phyloP scores from a whole-genome alignment of 768 basidiomycete species.

The Pisolithus marmoratus region DNA sequence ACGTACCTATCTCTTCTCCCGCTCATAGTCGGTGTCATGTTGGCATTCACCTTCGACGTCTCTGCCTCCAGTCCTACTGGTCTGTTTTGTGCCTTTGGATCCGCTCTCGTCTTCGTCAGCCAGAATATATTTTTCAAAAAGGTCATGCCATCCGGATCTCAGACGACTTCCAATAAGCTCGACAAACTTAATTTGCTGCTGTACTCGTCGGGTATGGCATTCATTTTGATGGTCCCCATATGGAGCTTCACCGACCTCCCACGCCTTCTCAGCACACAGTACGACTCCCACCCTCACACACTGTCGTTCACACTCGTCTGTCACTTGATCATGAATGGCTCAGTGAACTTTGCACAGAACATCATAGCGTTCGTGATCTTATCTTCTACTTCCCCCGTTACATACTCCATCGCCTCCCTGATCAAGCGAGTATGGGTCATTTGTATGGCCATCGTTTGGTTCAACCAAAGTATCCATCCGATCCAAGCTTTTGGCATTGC shows the following conservation, averaged over 20 bases:
- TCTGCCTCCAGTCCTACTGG: conserved; percentile 83
- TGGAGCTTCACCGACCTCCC: conserved; percentile 90
- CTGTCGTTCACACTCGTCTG: conserved; percentile 61
- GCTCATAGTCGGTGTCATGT: conserved; percentile 93
- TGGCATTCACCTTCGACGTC: conserved; percentile 91
- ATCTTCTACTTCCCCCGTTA: conserved; percentile 93
- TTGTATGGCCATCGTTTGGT: conserved; percentile 97
- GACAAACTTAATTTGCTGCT: conserved; percentile 96
- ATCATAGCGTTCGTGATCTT: conserved; percentile 97
- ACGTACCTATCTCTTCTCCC: conserved; percentile 95
- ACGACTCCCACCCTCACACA: conserved; percentile 41
- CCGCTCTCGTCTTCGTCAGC: conserved; percentile 93
- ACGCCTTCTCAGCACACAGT: conserved; percentile 45
- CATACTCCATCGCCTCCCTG: conserved; percentile 96
- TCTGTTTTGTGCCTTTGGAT: conserved; percentile 93
- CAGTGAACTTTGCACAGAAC: conserved; percentile 95
- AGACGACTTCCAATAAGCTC: conserved; percentile 62
- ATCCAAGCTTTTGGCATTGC: conserved; percentile 87
- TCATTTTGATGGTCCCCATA: conserved; percentile 92
- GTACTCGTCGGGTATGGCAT: conserved; percentile 92
- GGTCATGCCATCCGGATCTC: conserved; percentile 71
- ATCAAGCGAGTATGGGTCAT: conserved; percentile 98
- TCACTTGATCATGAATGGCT: conserved; percentile 91
- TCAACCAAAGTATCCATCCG: conserved; percentile 78
- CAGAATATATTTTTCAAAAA: conserved; percentile 99